Evolutionary conservation across 495 filamentous ascomycete genomes (phyloP).

Genomic region (Hypoxylon trugodes): DNA sequence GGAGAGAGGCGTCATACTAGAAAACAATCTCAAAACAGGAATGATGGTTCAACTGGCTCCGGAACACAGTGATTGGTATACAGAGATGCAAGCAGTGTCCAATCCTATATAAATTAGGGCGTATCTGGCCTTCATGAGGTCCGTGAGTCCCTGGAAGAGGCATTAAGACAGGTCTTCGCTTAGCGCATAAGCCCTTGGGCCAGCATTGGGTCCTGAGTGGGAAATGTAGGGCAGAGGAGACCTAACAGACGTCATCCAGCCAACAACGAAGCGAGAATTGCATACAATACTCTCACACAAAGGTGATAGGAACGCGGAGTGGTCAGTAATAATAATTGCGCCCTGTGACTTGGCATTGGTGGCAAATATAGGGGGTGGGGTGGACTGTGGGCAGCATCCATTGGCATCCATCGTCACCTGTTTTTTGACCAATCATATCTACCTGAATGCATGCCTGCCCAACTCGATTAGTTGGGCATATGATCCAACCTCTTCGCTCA

Average conservation of each 20-base stretch:
- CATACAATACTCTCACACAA: constrained; percentile 17
- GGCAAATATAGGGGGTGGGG: constrained; percentile 38
- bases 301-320: constrained; percentile 33
- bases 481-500: constrained; percentile 31
- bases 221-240: constrained; percentile 38
- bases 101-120: constrained; percentile 30
- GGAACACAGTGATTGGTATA: constrained; percentile 21
- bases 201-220: not conserved
- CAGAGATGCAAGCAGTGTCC: constrained; percentile 33
- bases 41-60: constrained; percentile 22
- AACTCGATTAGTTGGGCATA: constrained; percentile 35
- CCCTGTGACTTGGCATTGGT: constrained; percentile 35
- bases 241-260: constrained; percentile 40
- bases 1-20: constrained; percentile 23
- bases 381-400: constrained; percentile 2
- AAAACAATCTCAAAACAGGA: constrained; percentile 21
- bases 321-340: constrained; percentile 25
- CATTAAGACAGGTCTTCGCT: constrained; percentile 23
- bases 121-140: not conserved
- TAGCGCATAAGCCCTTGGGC: constrained; percentile 25
- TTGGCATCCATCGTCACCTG: constrained; percentile 23
- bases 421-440: constrained; percentile 33
- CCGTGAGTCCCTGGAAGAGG: constrained; percentile 12
- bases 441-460: constrained; percentile 34
- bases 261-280: constrained; percentile 36